Base-by-base conservation (phyloP, 176 grass and related monocot genomes). In the Raddia distichophylla region DNA sequence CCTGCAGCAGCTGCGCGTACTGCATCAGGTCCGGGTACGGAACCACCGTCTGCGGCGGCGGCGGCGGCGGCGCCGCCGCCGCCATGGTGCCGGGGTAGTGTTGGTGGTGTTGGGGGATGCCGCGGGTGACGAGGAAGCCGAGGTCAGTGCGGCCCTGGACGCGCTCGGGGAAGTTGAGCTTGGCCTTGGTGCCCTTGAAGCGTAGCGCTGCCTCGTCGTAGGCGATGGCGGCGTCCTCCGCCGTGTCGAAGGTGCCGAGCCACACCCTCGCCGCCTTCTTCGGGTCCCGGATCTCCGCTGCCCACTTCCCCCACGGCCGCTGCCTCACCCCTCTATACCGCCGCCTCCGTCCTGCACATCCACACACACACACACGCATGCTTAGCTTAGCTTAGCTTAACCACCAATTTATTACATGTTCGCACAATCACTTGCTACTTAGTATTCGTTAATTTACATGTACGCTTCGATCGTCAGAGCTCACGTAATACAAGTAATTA, bases 1-100 rank as follows among this genome's bases (percentile, higher is more conserved):
- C 59, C 56, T 91, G 97, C 78, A 96, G 85, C 45, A 99, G 97
- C 81, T 93, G 97, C 7, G 97, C 91, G 60, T 99, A 99, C 64
- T 93, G 93, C 82, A 90, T 82, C 34, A 99, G 15, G 91, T 90
- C 82, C 5, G 95, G 92, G 78, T 91, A 94, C 32, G 81, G 68
- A 69, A 78, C 59, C 34, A 81, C 76, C 14, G 70, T 57, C 66
- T 82, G 87, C 1, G 49, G 83, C 18, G 37, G 32, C 7, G 10
- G 71, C 4, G 14, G 59, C 40, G 82, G 63, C 45, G 73, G 82
- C 71, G 79, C 53, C 27, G 58, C 64, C 55, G 78, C 5, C 7
- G 58, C 32, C 46, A 50, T n/a, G 80, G 50, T 37, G 79, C 59
- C 48, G 62, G 72, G 58, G 69, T 64, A 74, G 6, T 45, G 46